Base-by-base conservation (phyloP, 768 basidiomycete genomes). In the Suillus fuscotomentosus region DNA sequence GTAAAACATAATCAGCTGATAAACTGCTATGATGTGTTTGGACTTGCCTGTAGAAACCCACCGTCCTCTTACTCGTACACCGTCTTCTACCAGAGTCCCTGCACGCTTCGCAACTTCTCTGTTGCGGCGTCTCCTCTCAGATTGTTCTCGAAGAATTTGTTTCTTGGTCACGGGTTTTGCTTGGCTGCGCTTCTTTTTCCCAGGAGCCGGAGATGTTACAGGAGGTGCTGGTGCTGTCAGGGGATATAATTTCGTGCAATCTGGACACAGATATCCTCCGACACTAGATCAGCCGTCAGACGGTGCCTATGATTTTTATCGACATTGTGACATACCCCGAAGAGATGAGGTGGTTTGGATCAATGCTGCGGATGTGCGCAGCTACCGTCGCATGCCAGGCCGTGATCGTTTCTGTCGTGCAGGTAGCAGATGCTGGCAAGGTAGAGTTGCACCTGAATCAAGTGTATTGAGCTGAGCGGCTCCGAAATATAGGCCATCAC, bases 301-400 rank as follows among this genome's bases (percentile, higher is more conserved):
- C 56, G 41, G 38, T 50, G 61, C 59, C 24, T 66, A 38, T 15
- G 59, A 41, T 56, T 45, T 50, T 55, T 24, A n/a, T 41, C 43
- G 11, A 56, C 15, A 22, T 24, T 48, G 27, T 57, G 47, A 69
- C 82, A 66, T 71, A 89, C 86, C 89, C 89, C 31, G 88, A 79
- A 20, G 86, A 80, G 51, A 89, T 79, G 42, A 90, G 76, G 72
- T 91, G 89, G 67, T 90, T 88, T 9, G 83, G 81, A 70, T 90
- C 89, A 24, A 83, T 67, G 0, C 68, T 64, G 43, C 73, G 75
- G 60, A 89, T 78, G 64, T 82, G 80, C 27, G 75, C 27, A 0
- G 86, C 80, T 39, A 88, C 67, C 0, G 65, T 76, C 1, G 78
- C 72, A 66, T 87, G 86, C 87, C 88, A 90, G 13, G 57, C 47